Evolutionary conservation across 768 basidiomycete genomes (phyloP), one percentile per base, ranked within the genome.

Genomic region (Leccinum incarnatum): DNA sequence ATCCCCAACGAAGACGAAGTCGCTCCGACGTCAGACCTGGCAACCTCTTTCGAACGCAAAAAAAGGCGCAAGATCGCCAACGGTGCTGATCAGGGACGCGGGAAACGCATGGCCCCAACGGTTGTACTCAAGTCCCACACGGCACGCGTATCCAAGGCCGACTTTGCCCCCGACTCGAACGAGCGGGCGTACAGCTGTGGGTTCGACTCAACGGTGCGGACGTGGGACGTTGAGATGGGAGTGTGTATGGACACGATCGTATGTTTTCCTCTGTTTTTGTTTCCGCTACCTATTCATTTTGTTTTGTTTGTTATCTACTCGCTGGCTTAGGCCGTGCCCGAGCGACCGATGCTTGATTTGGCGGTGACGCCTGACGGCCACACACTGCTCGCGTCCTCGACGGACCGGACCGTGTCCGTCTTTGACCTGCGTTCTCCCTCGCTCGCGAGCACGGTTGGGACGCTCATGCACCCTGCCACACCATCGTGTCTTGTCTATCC

Each of bases 161-260:
- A 83, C 0, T 95, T 91, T 74, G 72, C 74, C 11, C 68, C 69
- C 3, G 78, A 74, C 53, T 68, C 65, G 19, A 69, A 62, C 42
- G 54, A 67, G 53, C 61, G 73, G 56, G 94, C 87, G 29, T 84
- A 86, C 61, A 93, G 90, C 64, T 88, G 87, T 67, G 91, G 92
- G 0, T 92, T 93, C 68, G 95, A 97, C 73, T 96, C 95, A 29
- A 93, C 93, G 0, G 85, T 98, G 5, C 80, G 93, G 23, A 76
- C 80, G 2, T 99, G 96, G 96, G 93, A 98, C 67, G 78, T 88
- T 4, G 89, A 92, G 64, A 81, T 77, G 40, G 93, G 89, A 2
- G 74, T 92, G 5, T 93, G 89, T 59, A 77, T 79, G 0, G 70
- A 81, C 47, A 91, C 89, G 1, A 84, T 91, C 50, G 90, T 92